Conservation (phyloP, 306 rosid genomes). For the Begonia fuchsioides region DNA sequence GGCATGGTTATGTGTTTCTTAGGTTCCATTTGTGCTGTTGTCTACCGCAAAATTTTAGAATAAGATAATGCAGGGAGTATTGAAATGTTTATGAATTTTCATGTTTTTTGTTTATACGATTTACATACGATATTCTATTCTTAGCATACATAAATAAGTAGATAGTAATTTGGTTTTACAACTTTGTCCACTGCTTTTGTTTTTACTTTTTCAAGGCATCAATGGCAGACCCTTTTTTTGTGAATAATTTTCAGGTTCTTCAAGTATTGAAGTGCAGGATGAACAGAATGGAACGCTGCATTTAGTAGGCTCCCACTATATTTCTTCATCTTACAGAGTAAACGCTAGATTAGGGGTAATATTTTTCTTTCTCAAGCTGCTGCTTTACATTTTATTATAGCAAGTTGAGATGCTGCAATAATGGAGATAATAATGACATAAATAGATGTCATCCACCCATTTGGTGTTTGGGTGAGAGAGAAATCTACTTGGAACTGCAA, state of each 20-base stretch:
- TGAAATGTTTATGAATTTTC: background rate
- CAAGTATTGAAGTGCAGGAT: conserved; percentile 68
- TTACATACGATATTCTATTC: no score
- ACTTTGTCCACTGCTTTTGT: no score
- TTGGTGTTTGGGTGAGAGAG: no score
- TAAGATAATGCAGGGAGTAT: background rate
- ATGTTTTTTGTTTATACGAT: background rate
- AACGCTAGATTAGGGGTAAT: conserved; percentile 21
- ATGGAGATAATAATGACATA: no score
- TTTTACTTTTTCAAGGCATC: background rate
- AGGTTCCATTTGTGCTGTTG: no score
- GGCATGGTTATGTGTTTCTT: no score
- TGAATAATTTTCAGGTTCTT: conserved; percentile 66
- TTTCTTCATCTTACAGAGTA: conserved; percentile 35
- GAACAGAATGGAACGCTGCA: conserved; percentile 84
- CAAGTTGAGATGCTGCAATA: no score
- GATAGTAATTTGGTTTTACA: no score
- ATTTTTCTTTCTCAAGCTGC: conserved; percentile 26
- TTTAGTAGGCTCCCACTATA: conserved; percentile 69
- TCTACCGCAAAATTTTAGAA: no score
- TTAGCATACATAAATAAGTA: no score
- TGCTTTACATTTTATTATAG: conserved; percentile 23
- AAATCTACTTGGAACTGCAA: no score
- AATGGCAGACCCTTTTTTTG: conserved; percentile 1
- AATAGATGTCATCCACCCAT: no score